A percentile compares a stretch with the other conserved stretches of the same genome.
Conservation (phyloP, 148 eudicot genomes). For the Pharnaceum exiguum region DNA sequence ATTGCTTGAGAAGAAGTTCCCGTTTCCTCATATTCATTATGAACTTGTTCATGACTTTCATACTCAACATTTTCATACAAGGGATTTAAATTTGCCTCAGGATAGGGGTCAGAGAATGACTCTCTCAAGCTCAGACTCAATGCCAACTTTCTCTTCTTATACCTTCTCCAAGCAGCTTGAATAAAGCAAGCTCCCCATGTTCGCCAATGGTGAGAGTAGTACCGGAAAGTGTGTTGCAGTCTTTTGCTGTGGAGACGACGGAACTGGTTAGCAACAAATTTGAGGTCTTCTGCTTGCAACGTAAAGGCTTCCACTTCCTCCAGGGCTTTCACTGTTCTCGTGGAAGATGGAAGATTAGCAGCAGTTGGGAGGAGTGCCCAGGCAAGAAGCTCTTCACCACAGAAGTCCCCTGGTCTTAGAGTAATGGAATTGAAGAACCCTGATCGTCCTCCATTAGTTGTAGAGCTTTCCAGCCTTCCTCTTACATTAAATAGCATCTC, state of each 20-base stretch:
- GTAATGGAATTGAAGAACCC: slow-evolving; percentile 65
- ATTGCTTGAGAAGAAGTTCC: slow-evolving; percentile 38
- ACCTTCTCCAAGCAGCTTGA: slow-evolving; percentile 82
- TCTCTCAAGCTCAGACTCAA: slow-evolving; percentile 45
- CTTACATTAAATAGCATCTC: slow-evolving; percentile 65
- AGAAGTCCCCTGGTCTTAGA: slow-evolving; percentile 59
- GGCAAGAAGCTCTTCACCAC: slow-evolving; percentile 69
- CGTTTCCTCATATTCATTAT: slow-evolving; percentile 5
- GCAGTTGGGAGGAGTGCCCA: slow-evolving; percentile 61
- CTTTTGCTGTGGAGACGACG: slow-evolving; percentile 82
- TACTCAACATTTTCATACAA: slow-evolving; percentile 19
- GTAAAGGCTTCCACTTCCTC: slow-evolving; percentile 66
- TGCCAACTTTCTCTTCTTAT: slow-evolving; percentile 55
- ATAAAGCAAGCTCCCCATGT: slow-evolving; percentile 88
- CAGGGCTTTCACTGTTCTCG: slow-evolving; percentile 54
- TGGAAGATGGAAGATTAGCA: slow-evolving; percentile 53
- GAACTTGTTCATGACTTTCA: slow-evolving; percentile 24
- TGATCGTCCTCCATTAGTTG: slow-evolving; percentile 63
- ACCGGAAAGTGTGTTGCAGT: slow-evolving; percentile 76
- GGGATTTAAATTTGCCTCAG: slow-evolving; percentile 8
- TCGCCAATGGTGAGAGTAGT: slow-evolving; percentile 84
- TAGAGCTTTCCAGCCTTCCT: slow-evolving; percentile 62
- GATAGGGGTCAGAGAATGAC: slow-evolving; percentile 43
- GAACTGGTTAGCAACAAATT: slow-evolving; percentile 73
- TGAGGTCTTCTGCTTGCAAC: slow-evolving; percentile 66